phyloP scores from a whole-genome alignment of 495 filamentous ascomycete genomes.

The Penicillium malachiteum region DNA sequence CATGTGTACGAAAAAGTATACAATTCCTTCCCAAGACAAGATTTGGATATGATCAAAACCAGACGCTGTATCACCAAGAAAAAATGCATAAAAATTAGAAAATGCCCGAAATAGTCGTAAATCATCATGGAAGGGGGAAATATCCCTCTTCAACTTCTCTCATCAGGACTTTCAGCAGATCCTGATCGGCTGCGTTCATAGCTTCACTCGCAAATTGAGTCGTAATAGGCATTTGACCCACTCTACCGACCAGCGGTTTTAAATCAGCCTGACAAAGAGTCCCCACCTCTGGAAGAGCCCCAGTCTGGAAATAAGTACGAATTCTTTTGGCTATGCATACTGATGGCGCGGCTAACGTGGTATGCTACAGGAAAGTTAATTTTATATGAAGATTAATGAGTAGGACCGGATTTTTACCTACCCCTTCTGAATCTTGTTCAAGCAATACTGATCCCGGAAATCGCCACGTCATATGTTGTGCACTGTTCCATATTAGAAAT shows the following conservation, averaged over 20 bases:
- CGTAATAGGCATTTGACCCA: not conserved
- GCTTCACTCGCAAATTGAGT: too few species aligned
- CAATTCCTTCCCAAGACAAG: too few species aligned
- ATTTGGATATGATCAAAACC: too few species aligned
- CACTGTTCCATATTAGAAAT: constrained; percentile 30
- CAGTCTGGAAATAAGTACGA: constrained; percentile 48
- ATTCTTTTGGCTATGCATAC: constrained; percentile 44
- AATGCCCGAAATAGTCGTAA: not conserved
- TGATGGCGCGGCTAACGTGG: constrained; percentile 46
- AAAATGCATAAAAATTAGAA: not conserved
- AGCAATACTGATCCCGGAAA: constrained; percentile 55
- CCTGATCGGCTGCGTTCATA: constrained; percentile 15
- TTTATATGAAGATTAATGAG: not conserved
- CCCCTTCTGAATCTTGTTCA: constrained; percentile 53
- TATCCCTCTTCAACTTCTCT: constrained; percentile 17
- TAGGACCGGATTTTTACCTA: constrained; percentile 32
- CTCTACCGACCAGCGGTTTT: constrained; percentile 29
- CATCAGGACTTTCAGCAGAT: constrained; percentile 22
- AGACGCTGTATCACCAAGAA: not conserved
- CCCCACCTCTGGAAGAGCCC: constrained; percentile 40
- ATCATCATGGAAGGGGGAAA: constrained; percentile 2
- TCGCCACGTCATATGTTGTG: constrained; percentile 46
- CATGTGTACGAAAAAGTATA: too few species aligned
- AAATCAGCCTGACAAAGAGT: constrained; percentile 43
- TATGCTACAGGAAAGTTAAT: constrained; percentile 36